A percentile compares a stretch with the other conserved stretches of the same genome.
phyloP scores from a whole-genome alignment of 345 rosid genomes.

The Adansonia digitata region DNA sequence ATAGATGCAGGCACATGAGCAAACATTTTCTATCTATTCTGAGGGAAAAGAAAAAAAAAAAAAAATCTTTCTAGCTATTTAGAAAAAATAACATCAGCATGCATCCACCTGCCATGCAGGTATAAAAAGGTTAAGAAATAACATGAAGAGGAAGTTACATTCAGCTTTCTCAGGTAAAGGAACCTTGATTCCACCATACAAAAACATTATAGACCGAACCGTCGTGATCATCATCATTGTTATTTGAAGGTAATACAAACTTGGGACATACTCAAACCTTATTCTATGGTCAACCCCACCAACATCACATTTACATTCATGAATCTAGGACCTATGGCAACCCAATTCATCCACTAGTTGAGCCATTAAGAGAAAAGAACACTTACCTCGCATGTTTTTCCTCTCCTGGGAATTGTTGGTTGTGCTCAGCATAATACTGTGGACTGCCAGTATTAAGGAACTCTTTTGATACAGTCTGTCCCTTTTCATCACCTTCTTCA shows the following conservation, averaged over 20 bases:
- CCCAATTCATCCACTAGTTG: not conserved
- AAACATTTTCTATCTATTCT: not conserved
- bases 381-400: conserved; percentile 21
- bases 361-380: not conserved
- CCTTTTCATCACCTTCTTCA: conserved; percentile 7
- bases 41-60: not conserved
- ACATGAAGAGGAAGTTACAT: not conserved
- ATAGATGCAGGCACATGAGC: not conserved
- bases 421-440: conserved; percentile 5
- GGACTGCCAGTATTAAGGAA: conserved; percentile 2
- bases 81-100: not conserved
- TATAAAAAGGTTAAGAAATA: not conserved
- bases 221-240: not conserved
- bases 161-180: not conserved
- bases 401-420: not conserved
- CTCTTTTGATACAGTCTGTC: not conserved
- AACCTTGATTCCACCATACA: not conserved
- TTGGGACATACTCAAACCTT: not conserved
- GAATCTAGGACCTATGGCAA: not conserved
- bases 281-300: not conserved
- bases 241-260: not conserved
- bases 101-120: not conserved
- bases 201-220: not conserved
- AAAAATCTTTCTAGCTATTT: not conserved
- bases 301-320: not conserved